Conservation (phyloP, 768 basidiomycete genomes). For the Roridomyces roridus region DNA sequence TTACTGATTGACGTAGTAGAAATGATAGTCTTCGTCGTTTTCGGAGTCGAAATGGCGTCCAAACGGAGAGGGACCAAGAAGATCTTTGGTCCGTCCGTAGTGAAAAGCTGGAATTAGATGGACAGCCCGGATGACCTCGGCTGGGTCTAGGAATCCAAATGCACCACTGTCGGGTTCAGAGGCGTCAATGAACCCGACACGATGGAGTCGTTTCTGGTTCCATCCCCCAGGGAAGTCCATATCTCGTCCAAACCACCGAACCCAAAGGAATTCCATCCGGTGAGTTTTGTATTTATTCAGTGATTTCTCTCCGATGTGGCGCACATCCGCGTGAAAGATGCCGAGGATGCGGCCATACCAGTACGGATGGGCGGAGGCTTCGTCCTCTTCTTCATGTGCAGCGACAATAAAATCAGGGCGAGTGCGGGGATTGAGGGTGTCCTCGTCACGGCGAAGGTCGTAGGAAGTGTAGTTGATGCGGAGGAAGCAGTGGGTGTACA, state of each 20-base stretch:
- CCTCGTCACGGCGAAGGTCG: not conserved
- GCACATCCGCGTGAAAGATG: slow-evolving; percentile 2
- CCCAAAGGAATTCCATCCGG: slow-evolving; percentile 1
- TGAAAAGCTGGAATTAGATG: not conserved
- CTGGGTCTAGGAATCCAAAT: not conserved
- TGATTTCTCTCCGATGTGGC: not conserved
- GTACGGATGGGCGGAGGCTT: not conserved
- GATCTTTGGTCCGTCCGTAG: not conserved
- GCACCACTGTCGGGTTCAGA: not conserved
- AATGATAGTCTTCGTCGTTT: too few relatives aligned
- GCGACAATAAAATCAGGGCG: not conserved
- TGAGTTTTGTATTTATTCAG: not conserved
- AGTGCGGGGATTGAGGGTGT: not conserved
- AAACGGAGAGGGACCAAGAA: not conserved
- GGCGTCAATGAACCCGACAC: not conserved
- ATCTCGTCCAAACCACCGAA: not conserved
- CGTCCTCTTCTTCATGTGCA: not conserved
- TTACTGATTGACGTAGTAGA: too few relatives aligned
- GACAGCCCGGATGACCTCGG: not conserved
- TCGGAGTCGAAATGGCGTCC: too few relatives aligned
- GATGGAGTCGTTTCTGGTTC: not conserved
- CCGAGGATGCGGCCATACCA: not conserved
- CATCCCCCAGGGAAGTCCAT: not conserved
- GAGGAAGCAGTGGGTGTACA: slow-evolving; percentile 1
- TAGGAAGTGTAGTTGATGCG: slow-evolving; percentile 7